A percentile compares a stretch with the other conserved stretches of the same genome.
These are phyloP conservation scores for Cordyceps militaris DNA, from an alignment of 2,329 filamentous ascomycete species.

Conservation along the genomic window DNA sequence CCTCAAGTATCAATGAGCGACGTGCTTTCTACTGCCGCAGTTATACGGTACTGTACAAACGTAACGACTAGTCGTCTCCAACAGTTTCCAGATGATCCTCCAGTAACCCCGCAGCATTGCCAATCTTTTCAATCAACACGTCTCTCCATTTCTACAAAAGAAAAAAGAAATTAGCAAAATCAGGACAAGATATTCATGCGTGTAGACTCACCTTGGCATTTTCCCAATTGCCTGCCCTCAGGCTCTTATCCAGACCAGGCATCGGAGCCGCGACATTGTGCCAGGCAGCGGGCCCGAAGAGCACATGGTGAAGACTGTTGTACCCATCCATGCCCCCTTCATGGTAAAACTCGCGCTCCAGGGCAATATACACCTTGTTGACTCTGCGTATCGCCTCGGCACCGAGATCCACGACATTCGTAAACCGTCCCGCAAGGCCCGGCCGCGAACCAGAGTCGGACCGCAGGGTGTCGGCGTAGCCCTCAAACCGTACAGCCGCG, in stretches of 20 bases:
- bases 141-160: conserved; percentile 1
- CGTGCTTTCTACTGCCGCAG: no score
- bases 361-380: conserved; percentile 1
- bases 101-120: background rate
- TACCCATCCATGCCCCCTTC: conserved; percentile 6
- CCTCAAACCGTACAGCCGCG: background rate
- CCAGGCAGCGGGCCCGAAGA: background rate
- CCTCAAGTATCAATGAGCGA: no score
- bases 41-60: no score
- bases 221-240: background rate
- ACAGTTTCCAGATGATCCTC: background rate
- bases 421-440: background rate
- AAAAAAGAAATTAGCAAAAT: background rate
- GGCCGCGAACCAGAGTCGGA: background rate
- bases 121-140: background rate
- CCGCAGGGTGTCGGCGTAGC: background rate
- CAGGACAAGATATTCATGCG: background rate
- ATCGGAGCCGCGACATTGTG: background rate
- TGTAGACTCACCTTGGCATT: background rate
- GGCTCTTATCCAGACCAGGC: conserved; percentile 3
- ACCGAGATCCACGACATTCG: no score
- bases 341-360: conserved; percentile 6
- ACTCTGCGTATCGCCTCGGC: background rate
- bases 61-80: background rate
- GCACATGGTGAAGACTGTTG: background rate